Evolutionary conservation across 1,284 basidiomycete genomes (phyloP).

Genomic region (Ceratobasidium sp.): DNA sequence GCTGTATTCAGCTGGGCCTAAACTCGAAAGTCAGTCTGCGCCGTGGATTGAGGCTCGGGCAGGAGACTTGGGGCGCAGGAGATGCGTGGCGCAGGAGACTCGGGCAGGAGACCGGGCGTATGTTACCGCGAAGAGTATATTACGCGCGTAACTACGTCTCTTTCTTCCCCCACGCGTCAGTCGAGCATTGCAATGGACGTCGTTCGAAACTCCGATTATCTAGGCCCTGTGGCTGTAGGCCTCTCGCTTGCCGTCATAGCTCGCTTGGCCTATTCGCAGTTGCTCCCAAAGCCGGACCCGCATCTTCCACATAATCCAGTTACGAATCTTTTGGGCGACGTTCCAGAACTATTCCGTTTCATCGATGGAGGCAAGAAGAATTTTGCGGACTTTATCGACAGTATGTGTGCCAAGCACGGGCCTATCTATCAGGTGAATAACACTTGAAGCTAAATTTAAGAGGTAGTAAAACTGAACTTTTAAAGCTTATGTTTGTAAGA

Average conservation of each 20-base stretch:
- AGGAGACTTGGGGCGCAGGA: too few relatives aligned
- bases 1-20: too few relatives aligned
- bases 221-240: not conserved
- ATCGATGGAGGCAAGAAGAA: not conserved
- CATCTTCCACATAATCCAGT: slow-evolving; percentile 30
- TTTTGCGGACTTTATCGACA: not conserved
- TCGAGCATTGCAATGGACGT: not conserved
- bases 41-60: too few relatives aligned
- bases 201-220: not conserved
- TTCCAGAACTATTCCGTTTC: not conserved
- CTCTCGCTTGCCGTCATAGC: not conserved
- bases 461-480: too few relatives aligned
- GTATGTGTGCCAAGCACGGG: not conserved
- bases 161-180: not conserved
- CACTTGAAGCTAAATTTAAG: too few relatives aligned
- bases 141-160: not conserved
- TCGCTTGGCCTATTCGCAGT: not conserved
- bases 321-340: not conserved
- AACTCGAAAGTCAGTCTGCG: too few relatives aligned
- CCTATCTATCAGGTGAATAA: slow-evolving; percentile 17
- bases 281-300: slow-evolving; percentile 25
- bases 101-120: not conserved
- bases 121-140: not conserved
- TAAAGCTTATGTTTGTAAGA: slow-evolving; percentile 2
- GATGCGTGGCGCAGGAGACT: too few relatives aligned